Evolutionary conservation across 192 early-diverging fungal species (phyloP), one percentile per base, ranked within the genome.

Genomic region (Entomortierella lignicola): DNA sequence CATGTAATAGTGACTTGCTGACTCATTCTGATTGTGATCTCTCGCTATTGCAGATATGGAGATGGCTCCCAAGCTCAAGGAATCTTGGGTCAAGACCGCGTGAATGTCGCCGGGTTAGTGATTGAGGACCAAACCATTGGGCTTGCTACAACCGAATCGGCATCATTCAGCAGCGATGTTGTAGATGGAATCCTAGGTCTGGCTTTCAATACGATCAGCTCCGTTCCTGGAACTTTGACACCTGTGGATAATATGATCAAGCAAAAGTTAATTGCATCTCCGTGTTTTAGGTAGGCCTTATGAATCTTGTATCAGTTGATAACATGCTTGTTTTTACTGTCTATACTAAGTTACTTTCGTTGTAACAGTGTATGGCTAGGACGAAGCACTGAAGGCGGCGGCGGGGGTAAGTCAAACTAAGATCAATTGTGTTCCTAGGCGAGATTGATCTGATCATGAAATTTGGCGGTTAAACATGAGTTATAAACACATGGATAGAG

Each of bases 111-210:
- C 0, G 89, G 87, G 27, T 54, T 92, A 39, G 80, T 80, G 10
- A 89, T 92, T 48, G 67, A 72, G 39, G 80, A 88, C 47, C 91
- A 92, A 42, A 81, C 82, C 0, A 84, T 92, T 55, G 90, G 89
- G 23, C 53, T 92, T 8, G 90, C 90, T 6, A 88, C 83, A 47
- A 82, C 69, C 21, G 85, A 88, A 43, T 91, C 91, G 0, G 68
- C 74, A 8, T 80, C 82, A 3, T 92, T 90, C 71, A 83, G 81
- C 37, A 74, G 72, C 21, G 91, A 89, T 63, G 85, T 84, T 2
- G 86, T 90, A 8, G 90, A 91, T 48, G 91, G 91, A 4, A 80
- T 92, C 27, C 53, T 92, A 12, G 91, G 91, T n/a, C 84, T 92
- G 10, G 89, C 84, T 15, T 90, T 86, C 77, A 83, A 89, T 39